Evolutionary conservation across 2,329 filamentous ascomycete genomes (phyloP).

Genomic region (Aspergillus hortae): DNA sequence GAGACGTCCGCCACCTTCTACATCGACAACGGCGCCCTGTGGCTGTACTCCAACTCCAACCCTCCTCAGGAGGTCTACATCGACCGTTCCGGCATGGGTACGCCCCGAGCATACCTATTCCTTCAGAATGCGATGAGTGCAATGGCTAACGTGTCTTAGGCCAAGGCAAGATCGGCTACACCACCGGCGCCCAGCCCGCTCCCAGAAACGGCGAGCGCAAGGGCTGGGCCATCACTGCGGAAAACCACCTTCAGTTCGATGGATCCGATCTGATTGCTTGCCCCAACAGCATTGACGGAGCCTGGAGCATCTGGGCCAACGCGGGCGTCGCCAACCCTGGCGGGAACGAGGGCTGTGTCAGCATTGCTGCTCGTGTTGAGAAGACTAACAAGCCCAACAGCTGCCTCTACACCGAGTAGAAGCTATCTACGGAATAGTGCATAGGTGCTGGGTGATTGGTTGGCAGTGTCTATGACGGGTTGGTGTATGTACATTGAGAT

Average conservation of each 20-base stretch:
- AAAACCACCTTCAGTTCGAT: conserved; percentile 47
- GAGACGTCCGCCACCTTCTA: conserved; percentile 49
- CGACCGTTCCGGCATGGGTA: conserved; percentile 58
- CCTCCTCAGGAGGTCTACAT: conserved; percentile 50
- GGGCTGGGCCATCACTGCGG: conserved; percentile 46
- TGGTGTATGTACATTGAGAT: too few relatives aligned
- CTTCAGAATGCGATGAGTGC: too few relatives aligned
- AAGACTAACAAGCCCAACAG: conserved; percentile 19
- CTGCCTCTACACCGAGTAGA: conserved; percentile 26
- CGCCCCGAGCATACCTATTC: too few relatives aligned
- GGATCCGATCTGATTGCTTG: conserved; percentile 51
- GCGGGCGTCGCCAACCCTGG: conserved; percentile 26
- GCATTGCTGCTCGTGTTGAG: conserved; percentile 27
- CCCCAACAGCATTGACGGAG: conserved; percentile 43
- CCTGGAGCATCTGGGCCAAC: conserved; percentile 38
- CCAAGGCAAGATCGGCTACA: conserved; percentile 54
- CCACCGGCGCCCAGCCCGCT: conserved; percentile 41
- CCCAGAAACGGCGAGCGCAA: conserved; percentile 45
- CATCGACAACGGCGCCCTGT: conserved; percentile 46
- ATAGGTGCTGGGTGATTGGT: too few relatives aligned
- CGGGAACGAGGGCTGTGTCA: conserved; percentile 32
- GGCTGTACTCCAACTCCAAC: conserved; percentile 46
- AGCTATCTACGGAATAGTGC: background rate
- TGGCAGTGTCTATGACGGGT: too few relatives aligned
- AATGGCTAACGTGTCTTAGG: conserved; percentile 30